phyloP scores from a whole-genome alignment of 805 yeast genomes.

The Cephaloascus fragrans region DNA sequence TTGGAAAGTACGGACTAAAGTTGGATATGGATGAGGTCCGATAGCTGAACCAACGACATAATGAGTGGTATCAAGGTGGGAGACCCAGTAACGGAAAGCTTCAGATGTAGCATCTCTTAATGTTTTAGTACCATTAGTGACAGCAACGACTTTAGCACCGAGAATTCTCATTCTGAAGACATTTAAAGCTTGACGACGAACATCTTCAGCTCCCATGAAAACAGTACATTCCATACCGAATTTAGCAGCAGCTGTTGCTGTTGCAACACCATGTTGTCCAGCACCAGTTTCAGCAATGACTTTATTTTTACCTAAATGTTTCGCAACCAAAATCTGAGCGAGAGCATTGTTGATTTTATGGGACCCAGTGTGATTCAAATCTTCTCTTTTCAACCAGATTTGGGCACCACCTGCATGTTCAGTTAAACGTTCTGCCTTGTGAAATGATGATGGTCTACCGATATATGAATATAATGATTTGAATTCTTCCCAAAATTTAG shows the following conservation, averaged over 20 bases:
- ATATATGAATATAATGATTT: slow-evolving; percentile 77
- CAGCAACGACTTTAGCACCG: slow-evolving; percentile 94
- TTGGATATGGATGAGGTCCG: slow-evolving; percentile 99
- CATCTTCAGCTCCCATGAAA: slow-evolving; percentile 99
- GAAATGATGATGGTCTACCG: slow-evolving; percentile 93
- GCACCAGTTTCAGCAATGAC: slow-evolving; percentile 90
- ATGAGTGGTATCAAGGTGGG: slow-evolving; percentile 77
- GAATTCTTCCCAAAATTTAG: slow-evolving; percentile 89
- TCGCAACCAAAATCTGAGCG: slow-evolving; percentile 75
- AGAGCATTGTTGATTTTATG: slow-evolving; percentile 81
- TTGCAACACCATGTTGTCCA: slow-evolving; percentile 90
- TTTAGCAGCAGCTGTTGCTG: slow-evolving; percentile 87
- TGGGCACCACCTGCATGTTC: slow-evolving; percentile 91
- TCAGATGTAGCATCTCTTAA: slow-evolving; percentile 97
- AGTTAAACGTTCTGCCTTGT: slow-evolving; percentile 81
- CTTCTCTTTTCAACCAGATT: slow-evolving; percentile 98
- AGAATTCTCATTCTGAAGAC: slow-evolving; percentile 95
- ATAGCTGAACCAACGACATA: slow-evolving; percentile 97
- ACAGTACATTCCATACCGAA: slow-evolving; percentile 91
- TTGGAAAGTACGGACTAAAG: slow-evolving; percentile 96
- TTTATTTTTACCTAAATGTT: slow-evolving; percentile 65
- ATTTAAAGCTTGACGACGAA: slow-evolving; percentile 94
- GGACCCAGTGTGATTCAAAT: slow-evolving; percentile 82
- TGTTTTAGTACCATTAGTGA: slow-evolving; percentile 90
- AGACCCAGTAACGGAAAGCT: slow-evolving; percentile 94